Percentiles rank a stretch among this genome's conserved stretches.
These are phyloP conservation scores for Scalesia atractyloides DNA, from an alignment of 129 eudicot genomes.

Conservation along the genomic window DNA sequence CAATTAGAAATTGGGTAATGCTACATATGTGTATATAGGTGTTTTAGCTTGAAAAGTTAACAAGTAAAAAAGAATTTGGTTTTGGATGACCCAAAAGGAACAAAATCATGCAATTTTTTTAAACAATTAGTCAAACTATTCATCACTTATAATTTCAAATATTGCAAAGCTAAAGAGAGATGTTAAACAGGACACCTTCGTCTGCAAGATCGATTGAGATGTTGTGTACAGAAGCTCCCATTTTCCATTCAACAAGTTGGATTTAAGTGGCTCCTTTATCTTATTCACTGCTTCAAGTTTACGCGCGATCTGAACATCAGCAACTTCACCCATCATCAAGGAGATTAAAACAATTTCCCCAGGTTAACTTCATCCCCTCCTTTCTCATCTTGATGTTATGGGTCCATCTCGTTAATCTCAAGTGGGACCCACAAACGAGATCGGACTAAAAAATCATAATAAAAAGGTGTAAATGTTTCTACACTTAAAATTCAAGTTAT, in stretches of 20 bases:
- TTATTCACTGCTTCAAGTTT: slow-evolving; percentile 77
- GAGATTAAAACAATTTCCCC: slow-evolving; percentile 5
- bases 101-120: not conserved
- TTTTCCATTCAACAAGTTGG: slow-evolving; percentile 71
- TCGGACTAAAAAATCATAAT: not conserved
- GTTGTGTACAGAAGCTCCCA: slow-evolving; percentile 95
- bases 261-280: slow-evolving; percentile 76
- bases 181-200: slow-evolving; percentile 42
- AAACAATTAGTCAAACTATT: not conserved
- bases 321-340: slow-evolving; percentile 17
- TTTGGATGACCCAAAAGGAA: not conserved
- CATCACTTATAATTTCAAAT: not conserved
- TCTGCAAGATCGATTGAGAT: slow-evolving; percentile 79
- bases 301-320: slow-evolving; percentile 59
- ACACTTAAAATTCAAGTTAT: not conserved
- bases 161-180: slow-evolving; percentile 1
- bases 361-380: not conserved
- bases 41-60: slow-evolving; percentile 5
- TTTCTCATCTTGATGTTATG: slow-evolving; percentile 6
- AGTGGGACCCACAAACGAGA: not conserved
- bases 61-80: not conserved
- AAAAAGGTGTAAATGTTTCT: not conserved
- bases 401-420: slow-evolving; percentile 1
- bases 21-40: not conserved
- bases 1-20: no score